phyloP scores from a whole-genome alignment of 306 rosid species.

The Begonia loranthoides region DNA sequence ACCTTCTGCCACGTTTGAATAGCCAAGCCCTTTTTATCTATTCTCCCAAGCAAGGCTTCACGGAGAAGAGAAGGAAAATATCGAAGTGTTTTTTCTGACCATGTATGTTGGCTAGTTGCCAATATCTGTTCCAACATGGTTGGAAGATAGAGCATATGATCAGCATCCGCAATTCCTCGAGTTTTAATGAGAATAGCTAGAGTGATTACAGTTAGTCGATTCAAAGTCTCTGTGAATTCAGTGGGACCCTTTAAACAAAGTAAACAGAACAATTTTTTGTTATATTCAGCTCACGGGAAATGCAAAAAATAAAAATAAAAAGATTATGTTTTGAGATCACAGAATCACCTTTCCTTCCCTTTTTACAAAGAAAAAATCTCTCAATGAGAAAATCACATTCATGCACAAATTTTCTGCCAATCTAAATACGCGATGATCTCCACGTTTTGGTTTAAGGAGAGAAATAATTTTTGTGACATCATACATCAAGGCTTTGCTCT shows the following conservation, averaged over 20 bases:
- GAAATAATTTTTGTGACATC: constrained; percentile 93
- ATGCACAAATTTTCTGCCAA: constrained; percentile 93
- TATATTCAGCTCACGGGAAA: constrained; percentile 1
- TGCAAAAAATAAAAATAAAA: constrained; percentile 6
- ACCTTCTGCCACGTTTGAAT: constrained; percentile 98
- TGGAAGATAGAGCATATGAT: constrained; percentile 74
- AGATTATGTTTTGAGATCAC: constrained; percentile 17
- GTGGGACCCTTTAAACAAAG: constrained; percentile 72
- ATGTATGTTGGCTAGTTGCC: constrained; percentile 71
- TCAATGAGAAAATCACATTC: constrained; percentile 80
- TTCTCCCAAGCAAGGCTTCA: constrained; percentile 56
- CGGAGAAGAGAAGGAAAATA: constrained; percentile 80
- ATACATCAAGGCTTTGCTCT: constrained; percentile 90
- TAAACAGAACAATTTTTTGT: constrained; percentile 9
- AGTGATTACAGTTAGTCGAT: constrained; percentile 67
- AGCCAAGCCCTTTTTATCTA: constrained; percentile 60
- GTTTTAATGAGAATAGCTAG: constrained; percentile 92
- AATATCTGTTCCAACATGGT: constrained; percentile 83
- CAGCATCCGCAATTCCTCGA: constrained; percentile 97
- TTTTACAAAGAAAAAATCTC: constrained; percentile 90
- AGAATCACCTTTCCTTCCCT: constrained; percentile 85
- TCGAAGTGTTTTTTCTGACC: constrained; percentile 87
- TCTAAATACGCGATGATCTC: constrained; percentile 92
- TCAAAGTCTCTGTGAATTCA: constrained; percentile 86
- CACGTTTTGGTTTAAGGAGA: constrained; percentile 71